phyloP scores from a whole-genome alignment of 139 green algal species.

The Nannochloris sp. region DNA sequence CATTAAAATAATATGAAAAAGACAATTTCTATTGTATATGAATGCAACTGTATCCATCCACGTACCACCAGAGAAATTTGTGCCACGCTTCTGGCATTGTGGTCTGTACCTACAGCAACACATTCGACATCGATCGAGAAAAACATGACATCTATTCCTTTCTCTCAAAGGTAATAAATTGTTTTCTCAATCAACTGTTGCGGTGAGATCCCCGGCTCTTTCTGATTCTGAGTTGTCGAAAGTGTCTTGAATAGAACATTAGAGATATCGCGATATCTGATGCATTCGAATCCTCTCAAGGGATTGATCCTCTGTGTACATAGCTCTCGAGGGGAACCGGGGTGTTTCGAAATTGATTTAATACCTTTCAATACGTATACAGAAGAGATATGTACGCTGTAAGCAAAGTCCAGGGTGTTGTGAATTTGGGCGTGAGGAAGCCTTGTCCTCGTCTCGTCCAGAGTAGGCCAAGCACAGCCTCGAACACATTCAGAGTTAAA shows the following conservation, averaged over 20 bases:
- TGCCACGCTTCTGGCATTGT: conserved; percentile 68
- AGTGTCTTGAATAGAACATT: too few relatives aligned
- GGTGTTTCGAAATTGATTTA: too few relatives aligned
- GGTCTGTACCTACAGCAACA: conserved; percentile 72
- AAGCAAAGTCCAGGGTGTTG: too few relatives aligned
- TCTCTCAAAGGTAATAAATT: neutral
- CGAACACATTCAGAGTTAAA: neutral
- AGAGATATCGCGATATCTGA: too few relatives aligned
- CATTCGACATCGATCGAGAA: conserved; percentile 85
- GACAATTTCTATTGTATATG: neutral
- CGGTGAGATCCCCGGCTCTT: too few relatives aligned
- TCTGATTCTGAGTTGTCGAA: too few relatives aligned
- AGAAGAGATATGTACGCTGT: too few relatives aligned
- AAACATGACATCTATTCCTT: neutral
- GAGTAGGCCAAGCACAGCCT: neutral
- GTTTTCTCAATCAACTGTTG: neutral
- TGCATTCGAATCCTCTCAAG: too few relatives aligned
- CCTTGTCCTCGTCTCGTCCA: neutral
- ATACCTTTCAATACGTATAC: too few relatives aligned
- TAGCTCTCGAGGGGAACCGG: too few relatives aligned
- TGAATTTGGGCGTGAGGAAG: neutral
- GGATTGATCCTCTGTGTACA: too few relatives aligned
- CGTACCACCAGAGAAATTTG: conserved; percentile 74
- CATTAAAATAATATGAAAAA: neutral
- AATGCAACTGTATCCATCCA: neutral